A percentile compares a stretch with the other conserved stretches of the same genome.
Evolutionary conservation across 805 yeast species (phyloP).

Genomic region (Saccharomycopsis lassenensis): DNA sequence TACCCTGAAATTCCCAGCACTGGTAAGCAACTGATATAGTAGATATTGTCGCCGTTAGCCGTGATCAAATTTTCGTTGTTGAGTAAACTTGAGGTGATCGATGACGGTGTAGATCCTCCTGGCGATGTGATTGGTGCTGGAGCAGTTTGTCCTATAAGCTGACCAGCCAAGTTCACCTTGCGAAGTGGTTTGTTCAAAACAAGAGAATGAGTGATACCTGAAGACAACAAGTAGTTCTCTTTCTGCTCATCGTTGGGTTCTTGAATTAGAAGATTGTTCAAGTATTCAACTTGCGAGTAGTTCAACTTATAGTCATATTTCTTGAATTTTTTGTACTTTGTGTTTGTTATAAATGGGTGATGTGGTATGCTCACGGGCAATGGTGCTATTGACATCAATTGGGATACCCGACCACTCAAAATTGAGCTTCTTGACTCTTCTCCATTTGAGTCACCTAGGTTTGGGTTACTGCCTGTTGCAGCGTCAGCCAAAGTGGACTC

Average conservation of each 20-base stretch:
- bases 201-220: slow-evolving; percentile 13
- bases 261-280: slow-evolving; percentile 7
- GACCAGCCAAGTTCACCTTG: slow-evolving; percentile 3
- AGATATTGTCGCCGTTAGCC: slow-evolving; percentile 15
- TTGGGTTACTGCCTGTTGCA: background rate
- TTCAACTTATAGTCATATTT: slow-evolving; percentile 8
- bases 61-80: slow-evolving; percentile 15
- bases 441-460: background rate
- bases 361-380: slow-evolving; percentile 7
- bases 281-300: slow-evolving; percentile 8
- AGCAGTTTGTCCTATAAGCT: background rate
- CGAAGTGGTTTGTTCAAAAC: slow-evolving; percentile 10
- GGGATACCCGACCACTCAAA: too few relatives aligned
- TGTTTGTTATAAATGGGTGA: slow-evolving; percentile 9
- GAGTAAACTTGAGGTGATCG: slow-evolving; percentile 12
- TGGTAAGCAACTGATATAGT: slow-evolving; percentile 14
- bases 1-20: slow-evolving; percentile 16
- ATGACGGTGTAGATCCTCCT: slow-evolving; percentile 16
- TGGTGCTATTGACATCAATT: slow-evolving; percentile 4
- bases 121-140: slow-evolving; percentile 14
- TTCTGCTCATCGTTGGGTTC: slow-evolving; percentile 13
- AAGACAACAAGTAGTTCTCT: slow-evolving; percentile 17
- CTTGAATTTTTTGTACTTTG: slow-evolving; percentile 5
- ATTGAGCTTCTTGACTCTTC: background rate
- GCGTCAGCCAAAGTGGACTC: too few relatives aligned